These are phyloP conservation scores for Populus euphratica DNA, from an alignment of 345 rosid genomes.

Conservation along the genomic window DNA sequence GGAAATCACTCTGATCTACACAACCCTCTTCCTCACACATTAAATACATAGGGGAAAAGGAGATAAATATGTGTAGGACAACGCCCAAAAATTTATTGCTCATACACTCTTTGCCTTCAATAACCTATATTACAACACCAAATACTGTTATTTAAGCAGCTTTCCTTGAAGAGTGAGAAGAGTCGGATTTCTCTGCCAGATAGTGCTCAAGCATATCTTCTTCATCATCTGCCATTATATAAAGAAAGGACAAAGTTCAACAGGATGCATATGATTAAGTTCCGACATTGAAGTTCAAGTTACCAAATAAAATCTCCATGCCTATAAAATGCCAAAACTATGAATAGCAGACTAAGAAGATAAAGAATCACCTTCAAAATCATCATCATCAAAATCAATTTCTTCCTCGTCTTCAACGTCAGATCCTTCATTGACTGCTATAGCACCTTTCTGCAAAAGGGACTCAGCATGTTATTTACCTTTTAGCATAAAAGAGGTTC, in stretches of 20 bases:
- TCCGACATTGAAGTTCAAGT: too few relatives aligned
- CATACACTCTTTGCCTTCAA: neutral
- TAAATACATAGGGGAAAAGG: too few relatives aligned
- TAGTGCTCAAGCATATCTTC: constrained; percentile 95
- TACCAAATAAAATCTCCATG: too few relatives aligned
- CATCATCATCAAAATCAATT: constrained; percentile 82
- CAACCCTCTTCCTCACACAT: neutral
- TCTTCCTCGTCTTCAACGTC: constrained; percentile 88
- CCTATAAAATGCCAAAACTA: neutral
- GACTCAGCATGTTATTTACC: neutral
- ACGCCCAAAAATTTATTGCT: neutral
- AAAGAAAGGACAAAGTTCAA: neutral
- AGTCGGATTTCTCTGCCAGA: constrained; percentile 80
- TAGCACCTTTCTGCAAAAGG: constrained; percentile 70
- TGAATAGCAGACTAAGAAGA: neutral
- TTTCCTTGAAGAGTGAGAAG: constrained; percentile 51
- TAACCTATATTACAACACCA: neutral
- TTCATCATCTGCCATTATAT: constrained; percentile 65
- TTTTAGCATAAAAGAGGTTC: neutral
- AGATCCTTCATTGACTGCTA: constrained; percentile 43
- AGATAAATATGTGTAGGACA: neutral
- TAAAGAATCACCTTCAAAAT: constrained; percentile 68
- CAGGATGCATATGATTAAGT: neutral
- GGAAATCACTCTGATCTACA: constrained; percentile 2
- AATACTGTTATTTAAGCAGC: constrained; percentile 16